These are phyloP conservation scores for Monilinia polystroma DNA, from an alignment of 2,329 filamentous ascomycete genomes.

Conservation along the genomic window DNA sequence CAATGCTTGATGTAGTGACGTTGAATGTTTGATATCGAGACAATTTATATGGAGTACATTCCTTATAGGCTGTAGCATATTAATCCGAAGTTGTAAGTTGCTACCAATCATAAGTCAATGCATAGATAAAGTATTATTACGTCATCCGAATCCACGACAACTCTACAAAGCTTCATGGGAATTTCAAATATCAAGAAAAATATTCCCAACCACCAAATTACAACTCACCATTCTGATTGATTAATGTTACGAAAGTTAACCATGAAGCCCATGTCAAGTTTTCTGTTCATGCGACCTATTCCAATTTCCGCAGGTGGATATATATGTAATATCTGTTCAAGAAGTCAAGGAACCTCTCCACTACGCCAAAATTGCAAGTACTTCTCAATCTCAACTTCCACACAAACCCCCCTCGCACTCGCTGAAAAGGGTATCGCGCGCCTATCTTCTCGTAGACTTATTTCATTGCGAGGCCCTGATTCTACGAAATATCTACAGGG, in stretches of 20 bases:
- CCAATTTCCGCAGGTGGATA: neutral
- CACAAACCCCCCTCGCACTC: conserved; percentile 44
- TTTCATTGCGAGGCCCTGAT: conserved; percentile 77
- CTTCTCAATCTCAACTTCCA: conserved; percentile 26
- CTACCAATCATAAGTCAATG: neutral
- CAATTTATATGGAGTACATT: neutral
- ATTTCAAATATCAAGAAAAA: neutral
- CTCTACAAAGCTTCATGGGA: conserved; percentile 5
- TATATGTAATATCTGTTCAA: conserved; percentile 10
- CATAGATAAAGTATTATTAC: conserved; percentile 10
- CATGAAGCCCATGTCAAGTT: conserved; percentile 3
- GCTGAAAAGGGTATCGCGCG: conserved; percentile 48
- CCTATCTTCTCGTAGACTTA: conserved; percentile 73
- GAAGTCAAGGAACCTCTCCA: neutral
- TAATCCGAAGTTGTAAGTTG: neutral
- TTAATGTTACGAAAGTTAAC: neutral
- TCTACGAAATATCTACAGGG: conserved; percentile 85
- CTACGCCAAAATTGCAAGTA: neutral
- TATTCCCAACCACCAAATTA: neutral
- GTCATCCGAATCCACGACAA: conserved; percentile 4
- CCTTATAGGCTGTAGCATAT: no score
- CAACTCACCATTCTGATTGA: neutral
- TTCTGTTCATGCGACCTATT: neutral
- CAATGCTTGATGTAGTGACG: neutral
- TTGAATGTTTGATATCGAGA: neutral